These are phyloP conservation scores for Erigeron canadensis DNA, from an alignment of 129 eudicot species.

Conservation along the genomic window DNA sequence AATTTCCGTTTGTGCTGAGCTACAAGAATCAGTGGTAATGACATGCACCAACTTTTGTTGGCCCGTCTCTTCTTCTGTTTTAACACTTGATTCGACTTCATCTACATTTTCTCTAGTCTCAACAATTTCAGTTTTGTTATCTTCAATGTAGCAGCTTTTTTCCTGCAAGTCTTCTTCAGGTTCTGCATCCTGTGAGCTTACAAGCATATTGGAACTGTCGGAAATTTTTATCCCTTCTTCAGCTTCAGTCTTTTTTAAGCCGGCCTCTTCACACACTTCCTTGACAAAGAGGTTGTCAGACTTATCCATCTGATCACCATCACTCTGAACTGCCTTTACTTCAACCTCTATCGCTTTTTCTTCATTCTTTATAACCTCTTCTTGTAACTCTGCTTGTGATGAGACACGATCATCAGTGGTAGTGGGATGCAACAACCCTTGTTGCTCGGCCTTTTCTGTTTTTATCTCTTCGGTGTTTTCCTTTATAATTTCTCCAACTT, in stretches of 20 bases:
- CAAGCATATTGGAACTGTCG: constrained; percentile 1
- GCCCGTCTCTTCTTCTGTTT: neutral
- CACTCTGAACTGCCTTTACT: neutral
- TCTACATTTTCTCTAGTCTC: constrained; percentile 2
- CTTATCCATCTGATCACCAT: constrained; percentile 11
- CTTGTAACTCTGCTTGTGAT: neutral
- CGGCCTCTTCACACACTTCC: constrained; percentile 21
- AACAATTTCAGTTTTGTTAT: neutral
- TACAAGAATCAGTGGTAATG: too few species aligned
- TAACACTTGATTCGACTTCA: constrained; percentile 19
- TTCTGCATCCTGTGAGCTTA: neutral
- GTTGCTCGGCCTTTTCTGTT: neutral
- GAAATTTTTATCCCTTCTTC: constrained; percentile 16
- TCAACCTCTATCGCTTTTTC: constrained; percentile 11
- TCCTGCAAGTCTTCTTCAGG: constrained; percentile 21
- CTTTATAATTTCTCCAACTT: neutral
- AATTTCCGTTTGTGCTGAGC: neutral
- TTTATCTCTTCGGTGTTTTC: neutral
- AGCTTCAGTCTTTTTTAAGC: constrained; percentile 1
- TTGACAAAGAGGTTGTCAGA: neutral
- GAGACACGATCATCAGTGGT: neutral
- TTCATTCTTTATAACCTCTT: constrained; percentile 8
- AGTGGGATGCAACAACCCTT: too few species aligned
- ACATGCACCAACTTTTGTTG: neutral
- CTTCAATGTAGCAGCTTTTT: constrained; percentile 10